Percentiles rank a stretch among this genome's conserved stretches.
Conservation (phyloP, 73 alveolate genomes). For the Breviolum minutum region DNA sequence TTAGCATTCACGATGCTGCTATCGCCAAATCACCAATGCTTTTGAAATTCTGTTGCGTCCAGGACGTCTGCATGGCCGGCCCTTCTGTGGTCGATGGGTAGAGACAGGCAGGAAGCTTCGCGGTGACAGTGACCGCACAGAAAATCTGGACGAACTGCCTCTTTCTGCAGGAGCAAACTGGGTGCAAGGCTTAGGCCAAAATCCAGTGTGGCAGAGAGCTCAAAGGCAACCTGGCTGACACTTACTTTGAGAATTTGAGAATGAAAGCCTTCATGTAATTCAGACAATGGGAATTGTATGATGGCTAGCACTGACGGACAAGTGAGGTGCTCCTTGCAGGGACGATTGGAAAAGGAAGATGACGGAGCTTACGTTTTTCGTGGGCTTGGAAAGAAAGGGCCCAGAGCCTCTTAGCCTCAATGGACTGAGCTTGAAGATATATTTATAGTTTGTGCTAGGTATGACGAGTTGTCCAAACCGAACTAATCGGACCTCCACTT, state of each 20-base stretch:
- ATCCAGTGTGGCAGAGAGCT: constrained; percentile 52
- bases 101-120: constrained; percentile 49
- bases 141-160: background rate
- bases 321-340: constrained; percentile 47
- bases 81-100: constrained; percentile 63
- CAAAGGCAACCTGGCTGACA: constrained; percentile 12
- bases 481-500: no score
- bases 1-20: no score
- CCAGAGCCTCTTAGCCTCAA: background rate
- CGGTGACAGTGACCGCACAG: background rate
- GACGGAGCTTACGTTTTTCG: constrained; percentile 2
- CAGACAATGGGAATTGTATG: background rate
- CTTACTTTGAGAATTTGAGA: background rate
- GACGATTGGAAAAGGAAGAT: constrained; percentile 31
- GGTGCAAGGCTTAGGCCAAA: constrained; percentile 88
- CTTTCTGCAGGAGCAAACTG: constrained; percentile 80
- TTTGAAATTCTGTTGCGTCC: background rate
- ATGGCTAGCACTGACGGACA: background rate
- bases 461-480: no score
- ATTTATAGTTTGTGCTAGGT: background rate
- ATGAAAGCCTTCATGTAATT: background rate
- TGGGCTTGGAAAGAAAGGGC: constrained; percentile 13
- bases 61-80: constrained; percentile 75
- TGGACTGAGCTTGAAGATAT: background rate
- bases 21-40: no score